A percentile compares a stretch with the other conserved stretches of the same genome.
These are phyloP conservation scores for Teunomyces stri DNA, from an alignment of 805 yeast species.

Conservation along the genomic window DNA sequence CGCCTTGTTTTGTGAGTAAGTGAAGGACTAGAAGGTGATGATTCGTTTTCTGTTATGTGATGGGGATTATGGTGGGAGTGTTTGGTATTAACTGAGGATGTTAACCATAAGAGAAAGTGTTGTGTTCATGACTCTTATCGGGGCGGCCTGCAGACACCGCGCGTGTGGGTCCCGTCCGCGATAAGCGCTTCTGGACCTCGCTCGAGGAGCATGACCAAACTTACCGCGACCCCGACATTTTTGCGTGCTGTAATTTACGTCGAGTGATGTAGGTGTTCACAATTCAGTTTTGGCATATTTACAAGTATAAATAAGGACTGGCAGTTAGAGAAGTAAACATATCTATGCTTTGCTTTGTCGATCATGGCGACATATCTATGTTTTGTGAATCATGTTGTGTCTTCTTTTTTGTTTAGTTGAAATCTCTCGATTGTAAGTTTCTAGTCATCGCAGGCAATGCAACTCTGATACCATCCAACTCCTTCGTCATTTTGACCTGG, in stretches of 20 bases:
- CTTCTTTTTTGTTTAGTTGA: conserved; percentile 24
- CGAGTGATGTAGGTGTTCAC: background rate
- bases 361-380: no score
- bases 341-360: no score
- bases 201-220: background rate
- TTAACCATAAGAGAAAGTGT: background rate
- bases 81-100: background rate
- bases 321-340: background rate
- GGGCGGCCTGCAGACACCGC: background rate
- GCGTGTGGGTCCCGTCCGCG: background rate
- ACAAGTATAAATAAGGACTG: background rate
- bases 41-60: background rate
- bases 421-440: conserved; percentile 80
- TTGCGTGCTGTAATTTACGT: background rate
- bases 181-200: background rate
- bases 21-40: background rate
- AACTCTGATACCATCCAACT: conserved; percentile 87
- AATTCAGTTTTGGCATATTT: background rate
- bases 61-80: background rate
- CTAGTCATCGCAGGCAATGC: conserved; percentile 98
- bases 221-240: background rate
- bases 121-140: background rate
- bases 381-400: no score
- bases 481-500: conserved; percentile 85
- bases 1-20: background rate